These are phyloP conservation scores for Torulaspora maleeae DNA, from an alignment of 805 yeast genomes.

Conservation along the genomic window DNA sequence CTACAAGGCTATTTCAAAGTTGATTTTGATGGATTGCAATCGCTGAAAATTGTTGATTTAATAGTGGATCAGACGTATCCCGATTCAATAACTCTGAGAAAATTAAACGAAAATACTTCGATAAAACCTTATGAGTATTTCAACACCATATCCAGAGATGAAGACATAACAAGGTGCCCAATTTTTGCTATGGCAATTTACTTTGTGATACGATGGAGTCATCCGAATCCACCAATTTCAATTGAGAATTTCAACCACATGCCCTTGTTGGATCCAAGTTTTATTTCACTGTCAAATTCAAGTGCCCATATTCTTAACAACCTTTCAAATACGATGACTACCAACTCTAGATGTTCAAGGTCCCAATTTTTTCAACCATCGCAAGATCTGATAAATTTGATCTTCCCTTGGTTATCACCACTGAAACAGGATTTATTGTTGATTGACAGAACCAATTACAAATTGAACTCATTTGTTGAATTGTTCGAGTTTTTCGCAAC, in stretches of 20 bases:
- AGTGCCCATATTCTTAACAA: conserved; percentile 6
- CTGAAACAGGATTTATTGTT: conserved; percentile 27
- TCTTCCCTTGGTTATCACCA: conserved; percentile 34
- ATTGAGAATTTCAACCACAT: conserved; percentile 23
- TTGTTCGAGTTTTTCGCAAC: conserved; percentile 33
- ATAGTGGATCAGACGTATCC: conserved; percentile 36
- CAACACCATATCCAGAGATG: conserved; percentile 33
- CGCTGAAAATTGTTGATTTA: conserved; percentile 29
- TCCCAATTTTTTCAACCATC: conserved; percentile 25
- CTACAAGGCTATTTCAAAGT: conserved; percentile 32
- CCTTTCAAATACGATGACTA: conserved; percentile 1
- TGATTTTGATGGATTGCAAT: conserved; percentile 15
- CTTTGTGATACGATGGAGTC: conserved; percentile 32
- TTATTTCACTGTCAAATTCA: conserved; percentile 14
- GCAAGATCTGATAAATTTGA: conserved; percentile 19
- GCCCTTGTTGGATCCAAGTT: conserved; percentile 21
- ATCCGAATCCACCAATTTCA: conserved; percentile 26
- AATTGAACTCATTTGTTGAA: conserved; percentile 32
- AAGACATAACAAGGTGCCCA: conserved; percentile 33
- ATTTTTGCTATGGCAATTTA: conserved; percentile 33
- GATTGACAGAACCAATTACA: conserved; percentile 33
- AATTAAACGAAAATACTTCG: conserved; percentile 27
- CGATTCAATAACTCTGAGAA: conserved; percentile 34
- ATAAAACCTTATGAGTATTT: conserved; percentile 31
- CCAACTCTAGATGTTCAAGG: conserved; percentile 15